Evolutionary conservation across 129 eudicot genomes (phyloP).

Genomic region (Escallonia rubra): DNA sequence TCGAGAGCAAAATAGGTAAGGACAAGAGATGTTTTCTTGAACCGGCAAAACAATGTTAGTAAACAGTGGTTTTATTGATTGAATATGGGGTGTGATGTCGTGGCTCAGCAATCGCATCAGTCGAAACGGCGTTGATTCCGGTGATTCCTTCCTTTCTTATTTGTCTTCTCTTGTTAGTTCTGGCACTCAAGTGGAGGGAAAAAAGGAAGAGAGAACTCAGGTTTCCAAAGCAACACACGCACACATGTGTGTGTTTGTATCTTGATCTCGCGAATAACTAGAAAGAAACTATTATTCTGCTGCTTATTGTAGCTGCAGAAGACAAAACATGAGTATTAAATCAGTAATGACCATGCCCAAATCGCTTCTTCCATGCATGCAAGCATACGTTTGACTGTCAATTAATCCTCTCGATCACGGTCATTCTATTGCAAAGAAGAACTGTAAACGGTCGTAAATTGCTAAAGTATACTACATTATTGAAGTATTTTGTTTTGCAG

Average conservation of each 20-base stretch:
- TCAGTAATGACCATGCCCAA: constrained; percentile 15
- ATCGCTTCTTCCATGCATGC: constrained; percentile 10
- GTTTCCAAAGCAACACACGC: constrained; percentile 19
- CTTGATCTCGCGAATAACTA: constrained; percentile 30
- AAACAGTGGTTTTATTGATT: no score
- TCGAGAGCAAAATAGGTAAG: no score
- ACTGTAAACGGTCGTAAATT: constrained; percentile 9
- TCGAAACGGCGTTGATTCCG: constrained; percentile 78
- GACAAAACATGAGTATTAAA: constrained; percentile 30
- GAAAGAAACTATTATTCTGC: constrained; percentile 48
- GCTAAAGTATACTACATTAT: constrained; percentile 4
- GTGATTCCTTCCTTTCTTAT: constrained; percentile 59
- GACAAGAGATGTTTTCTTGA: no score
- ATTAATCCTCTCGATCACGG: neutral
- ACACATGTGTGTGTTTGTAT: constrained; percentile 15
- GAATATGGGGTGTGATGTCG: no score
- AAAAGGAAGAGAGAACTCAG: constrained; percentile 4
- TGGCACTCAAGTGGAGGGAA: neutral
- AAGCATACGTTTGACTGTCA: neutral
- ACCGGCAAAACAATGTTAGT: no score
- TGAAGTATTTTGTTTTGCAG: neutral
- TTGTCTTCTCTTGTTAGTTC: constrained; percentile 35
- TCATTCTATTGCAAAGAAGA: neutral
- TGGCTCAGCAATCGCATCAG: constrained; percentile 25
- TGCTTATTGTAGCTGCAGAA: constrained; percentile 24